Conservation (phyloP, 768 basidiomycete species). For the Rhodosporidiobolus odoratus region DNA sequence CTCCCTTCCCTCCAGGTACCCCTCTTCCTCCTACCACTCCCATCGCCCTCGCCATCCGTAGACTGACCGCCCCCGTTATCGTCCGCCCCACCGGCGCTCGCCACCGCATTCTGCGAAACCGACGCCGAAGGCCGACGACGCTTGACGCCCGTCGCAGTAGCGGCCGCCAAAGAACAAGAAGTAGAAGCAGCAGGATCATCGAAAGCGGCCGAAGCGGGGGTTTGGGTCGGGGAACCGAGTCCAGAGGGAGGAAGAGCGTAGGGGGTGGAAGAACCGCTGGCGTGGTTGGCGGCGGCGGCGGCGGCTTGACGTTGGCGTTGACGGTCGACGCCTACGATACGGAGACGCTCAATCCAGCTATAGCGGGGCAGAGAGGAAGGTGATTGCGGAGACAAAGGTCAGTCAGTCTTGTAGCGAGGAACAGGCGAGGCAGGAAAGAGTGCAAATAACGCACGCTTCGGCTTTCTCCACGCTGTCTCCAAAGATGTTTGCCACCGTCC, state of each 20-base stretch:
- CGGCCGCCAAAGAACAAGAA: background rate
- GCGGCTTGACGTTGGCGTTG: slow-evolving; percentile 41
- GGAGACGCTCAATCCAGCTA: slow-evolving; percentile 78
- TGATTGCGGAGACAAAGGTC: background rate
- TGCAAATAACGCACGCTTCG: slow-evolving; percentile 57
- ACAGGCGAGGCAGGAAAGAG: background rate
- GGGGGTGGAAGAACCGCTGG: background rate
- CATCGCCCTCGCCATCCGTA: background rate
- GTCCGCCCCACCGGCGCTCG: background rate
- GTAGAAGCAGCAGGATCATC: background rate
- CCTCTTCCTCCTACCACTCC: background rate
- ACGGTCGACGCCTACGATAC: slow-evolving; percentile 69
- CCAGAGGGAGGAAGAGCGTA: background rate
- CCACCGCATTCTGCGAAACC: background rate
- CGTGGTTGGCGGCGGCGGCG: background rate
- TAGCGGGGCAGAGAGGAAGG: slow-evolving; percentile 1
- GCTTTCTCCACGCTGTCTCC: slow-evolving; percentile 81
- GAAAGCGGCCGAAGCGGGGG: no score
- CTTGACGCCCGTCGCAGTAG: background rate
- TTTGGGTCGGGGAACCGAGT: no score
- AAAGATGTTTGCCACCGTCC: slow-evolving; percentile 78
- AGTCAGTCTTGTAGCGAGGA: background rate
- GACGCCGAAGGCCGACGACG: background rate
- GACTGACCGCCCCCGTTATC: background rate
- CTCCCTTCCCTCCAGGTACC: background rate